These are phyloP conservation scores for Aeminium ludgeri DNA, from an alignment of 495 filamentous ascomycete species.

Conservation along the genomic window DNA sequence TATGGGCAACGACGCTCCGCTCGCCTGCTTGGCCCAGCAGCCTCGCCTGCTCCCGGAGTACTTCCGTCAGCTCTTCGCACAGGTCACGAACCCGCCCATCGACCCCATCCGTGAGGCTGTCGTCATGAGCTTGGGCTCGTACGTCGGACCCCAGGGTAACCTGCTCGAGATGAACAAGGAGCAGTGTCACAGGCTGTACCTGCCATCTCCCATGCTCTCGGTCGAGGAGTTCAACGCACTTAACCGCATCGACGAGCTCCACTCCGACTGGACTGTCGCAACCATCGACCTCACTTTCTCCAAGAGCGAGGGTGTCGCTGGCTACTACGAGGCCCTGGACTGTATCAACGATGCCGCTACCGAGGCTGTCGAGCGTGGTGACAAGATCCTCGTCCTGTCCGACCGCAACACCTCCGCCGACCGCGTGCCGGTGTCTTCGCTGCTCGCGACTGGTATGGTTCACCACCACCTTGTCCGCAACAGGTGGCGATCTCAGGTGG, in stretches of 20 bases:
- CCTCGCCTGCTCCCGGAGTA: conserved; percentile 93
- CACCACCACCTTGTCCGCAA: conserved; percentile 96
- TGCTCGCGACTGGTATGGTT: conserved; percentile 84
- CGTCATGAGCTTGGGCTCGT: conserved; percentile 97
- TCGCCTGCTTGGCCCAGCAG: conserved; percentile 79
- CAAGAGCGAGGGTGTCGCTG: conserved; percentile 65
- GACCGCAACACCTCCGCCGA: conserved; percentile 75
- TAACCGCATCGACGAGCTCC: conserved; percentile 55
- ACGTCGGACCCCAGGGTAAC: conserved; percentile 95
- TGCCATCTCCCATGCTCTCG: conserved; percentile 83
- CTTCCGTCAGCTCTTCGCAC: conserved; percentile 96
- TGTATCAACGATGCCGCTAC: conserved; percentile 74
- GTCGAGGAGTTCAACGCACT: conserved; percentile 85
- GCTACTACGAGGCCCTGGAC: conserved; percentile 82
- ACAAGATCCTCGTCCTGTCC: conserved; percentile 80
- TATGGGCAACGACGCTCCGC: conserved; percentile 96
- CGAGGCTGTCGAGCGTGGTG: conserved; percentile 65
- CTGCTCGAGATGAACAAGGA: conserved; percentile 83
- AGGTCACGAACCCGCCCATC: conserved; percentile 98
- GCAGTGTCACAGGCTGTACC: conserved; percentile 72
- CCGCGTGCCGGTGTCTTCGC: conserved; percentile 72
- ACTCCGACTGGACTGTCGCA: conserved; percentile 77
- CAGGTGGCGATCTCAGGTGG: conserved; percentile 85
- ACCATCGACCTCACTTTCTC: conserved; percentile 96
- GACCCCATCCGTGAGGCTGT: conserved; percentile 97